A percentile compares a stretch with the other conserved stretches of the same genome.
These are phyloP conservation scores for Millerago galiae DNA, from an alignment of 805 yeast species.

Conservation along the genomic window DNA sequence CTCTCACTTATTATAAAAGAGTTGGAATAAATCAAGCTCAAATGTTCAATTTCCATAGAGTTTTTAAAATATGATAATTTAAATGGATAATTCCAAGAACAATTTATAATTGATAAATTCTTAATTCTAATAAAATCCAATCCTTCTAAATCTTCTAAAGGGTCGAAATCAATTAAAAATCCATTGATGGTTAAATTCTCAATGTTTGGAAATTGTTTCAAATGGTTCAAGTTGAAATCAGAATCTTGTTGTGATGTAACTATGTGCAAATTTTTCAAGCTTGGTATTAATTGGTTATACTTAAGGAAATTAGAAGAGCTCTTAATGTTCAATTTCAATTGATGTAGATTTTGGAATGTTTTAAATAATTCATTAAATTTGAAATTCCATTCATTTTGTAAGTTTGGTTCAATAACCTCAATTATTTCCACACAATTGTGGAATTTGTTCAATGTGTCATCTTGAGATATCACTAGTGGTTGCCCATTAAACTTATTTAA, in stretches of 20 bases:
- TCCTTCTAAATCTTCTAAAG: slow-evolving; percentile 19
- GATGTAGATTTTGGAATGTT: slow-evolving; percentile 17
- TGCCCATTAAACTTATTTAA: slow-evolving; percentile 3
- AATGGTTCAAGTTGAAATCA: slow-evolving; percentile 38
- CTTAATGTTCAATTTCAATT: slow-evolving; percentile 21
- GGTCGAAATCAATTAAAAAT: slow-evolving; percentile 38
- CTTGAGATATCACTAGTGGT: not conserved
- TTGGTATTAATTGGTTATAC: slow-evolving; percentile 20
- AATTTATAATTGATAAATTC: slow-evolving; percentile 31
- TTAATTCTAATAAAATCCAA: slow-evolving; percentile 18
- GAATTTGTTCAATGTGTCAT: slow-evolving; percentile 9
- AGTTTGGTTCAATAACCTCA: slow-evolving; percentile 23
- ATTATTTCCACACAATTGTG: slow-evolving; percentile 20
- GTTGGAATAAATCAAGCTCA: slow-evolving; percentile 24
- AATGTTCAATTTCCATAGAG: slow-evolving; percentile 16
- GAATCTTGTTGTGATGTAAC: slow-evolving; percentile 21
- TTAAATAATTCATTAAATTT: slow-evolving; percentile 23
- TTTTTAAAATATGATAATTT: slow-evolving; percentile 28
- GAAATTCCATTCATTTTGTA: slow-evolving; percentile 31
- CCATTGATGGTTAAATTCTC: slow-evolving; percentile 30
- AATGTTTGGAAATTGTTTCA: slow-evolving; percentile 31
- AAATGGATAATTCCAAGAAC: slow-evolving; percentile 56
- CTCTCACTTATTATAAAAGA: slow-evolving; percentile 31
- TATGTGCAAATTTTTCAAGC: slow-evolving; percentile 15
- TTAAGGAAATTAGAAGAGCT: slow-evolving; percentile 31